These are phyloP conservation scores for Metschnikowia reukaufii DNA, from an alignment of 805 yeast species.

Conservation along the genomic window DNA sequence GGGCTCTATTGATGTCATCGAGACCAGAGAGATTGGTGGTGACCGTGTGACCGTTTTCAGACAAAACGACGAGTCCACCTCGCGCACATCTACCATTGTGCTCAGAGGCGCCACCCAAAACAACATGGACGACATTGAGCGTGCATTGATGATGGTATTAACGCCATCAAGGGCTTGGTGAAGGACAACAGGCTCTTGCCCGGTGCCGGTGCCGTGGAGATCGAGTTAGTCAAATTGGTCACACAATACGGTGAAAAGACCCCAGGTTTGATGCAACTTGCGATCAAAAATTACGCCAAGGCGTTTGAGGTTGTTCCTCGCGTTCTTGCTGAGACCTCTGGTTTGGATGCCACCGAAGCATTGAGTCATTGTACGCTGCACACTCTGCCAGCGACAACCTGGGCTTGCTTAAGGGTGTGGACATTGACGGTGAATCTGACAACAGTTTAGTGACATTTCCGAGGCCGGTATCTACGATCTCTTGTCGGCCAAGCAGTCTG, in stretches of 20 bases:
- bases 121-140: slow-evolving; percentile 88
- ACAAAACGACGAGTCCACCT: slow-evolving; percentile 65
- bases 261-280: slow-evolving; percentile 88
- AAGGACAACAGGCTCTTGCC: slow-evolving; percentile 79
- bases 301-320: slow-evolving; percentile 95
- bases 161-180: slow-evolving; percentile 84
- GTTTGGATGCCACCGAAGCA: slow-evolving; percentile 87
- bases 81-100: slow-evolving; percentile 83
- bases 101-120: slow-evolving; percentile 96
- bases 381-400: slow-evolving; percentile 53
- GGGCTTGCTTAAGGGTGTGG: slow-evolving; percentile 72
- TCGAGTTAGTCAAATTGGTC: slow-evolving; percentile 77
- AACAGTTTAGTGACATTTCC: slow-evolving; percentile 71
- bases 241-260: slow-evolving; percentile 89
- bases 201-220: slow-evolving; percentile 96
- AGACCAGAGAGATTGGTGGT: slow-evolving; percentile 93
- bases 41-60: slow-evolving; percentile 93
- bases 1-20: slow-evolving; percentile 84
- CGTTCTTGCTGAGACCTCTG: slow-evolving; percentile 91
- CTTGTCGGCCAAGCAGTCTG: slow-evolving; percentile 76
- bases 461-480: slow-evolving; percentile 76
- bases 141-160: slow-evolving; percentile 96
- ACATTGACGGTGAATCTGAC: slow-evolving; percentile 58
- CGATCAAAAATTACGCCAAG: slow-evolving; percentile 89
- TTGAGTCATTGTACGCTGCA: slow-evolving; percentile 86